These are phyloP conservation scores for Paracoccidioides brasiliensis DNA, from an alignment of 2,329 filamentous ascomycete genomes.

Conservation along the genomic window DNA sequence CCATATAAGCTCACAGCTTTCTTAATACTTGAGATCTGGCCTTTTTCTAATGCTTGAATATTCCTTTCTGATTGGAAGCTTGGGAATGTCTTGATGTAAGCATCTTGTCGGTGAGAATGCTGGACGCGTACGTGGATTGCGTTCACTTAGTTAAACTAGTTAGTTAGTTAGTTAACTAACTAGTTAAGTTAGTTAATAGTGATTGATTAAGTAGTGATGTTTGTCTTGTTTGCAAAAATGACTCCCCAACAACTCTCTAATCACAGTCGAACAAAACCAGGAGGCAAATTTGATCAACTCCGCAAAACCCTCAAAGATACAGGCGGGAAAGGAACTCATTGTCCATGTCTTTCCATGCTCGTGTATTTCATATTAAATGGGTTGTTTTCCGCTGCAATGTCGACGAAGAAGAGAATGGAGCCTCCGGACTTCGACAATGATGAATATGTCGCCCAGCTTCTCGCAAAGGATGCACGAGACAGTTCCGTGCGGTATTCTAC, in stretches of 20 bases:
- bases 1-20: too few species aligned
- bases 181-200: neutral
- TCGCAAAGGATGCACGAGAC: constrained; percentile 65
- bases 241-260: neutral
- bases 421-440: constrained; percentile 36
- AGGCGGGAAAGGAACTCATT: neutral
- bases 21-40: too few species aligned
- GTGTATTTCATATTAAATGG: neutral
- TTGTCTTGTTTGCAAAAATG: neutral
- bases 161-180: too few species aligned
- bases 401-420: neutral
- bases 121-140: too few species aligned
- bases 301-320: neutral
- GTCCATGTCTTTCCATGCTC: neutral
- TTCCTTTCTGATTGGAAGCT: too few species aligned
- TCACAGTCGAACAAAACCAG: neutral
- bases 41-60: too few species aligned
- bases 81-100: too few species aligned
- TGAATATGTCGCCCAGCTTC: constrained; percentile 65
- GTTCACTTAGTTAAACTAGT: too few species aligned
- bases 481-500: constrained; percentile 61
- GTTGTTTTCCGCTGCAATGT: constrained; percentile 1
- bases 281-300: neutral
- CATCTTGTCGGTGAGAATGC: too few species aligned
- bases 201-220: neutral